phyloP scores from a whole-genome alignment of 2,329 filamentous ascomycete species.

The Fusarium ambrosium region DNA sequence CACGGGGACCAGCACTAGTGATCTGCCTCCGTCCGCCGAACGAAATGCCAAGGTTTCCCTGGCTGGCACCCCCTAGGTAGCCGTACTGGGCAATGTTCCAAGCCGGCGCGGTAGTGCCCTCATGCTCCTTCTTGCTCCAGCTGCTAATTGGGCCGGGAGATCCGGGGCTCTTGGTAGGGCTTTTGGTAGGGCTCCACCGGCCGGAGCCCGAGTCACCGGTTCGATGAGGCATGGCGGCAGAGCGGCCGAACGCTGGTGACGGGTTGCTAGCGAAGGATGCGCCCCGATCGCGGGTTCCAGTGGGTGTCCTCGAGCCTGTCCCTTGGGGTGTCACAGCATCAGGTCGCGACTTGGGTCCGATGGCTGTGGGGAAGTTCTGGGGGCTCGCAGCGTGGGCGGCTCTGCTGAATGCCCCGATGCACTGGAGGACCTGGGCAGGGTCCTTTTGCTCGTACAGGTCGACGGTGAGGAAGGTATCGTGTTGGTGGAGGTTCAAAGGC shows the following conservation, averaged over 20 bases:
- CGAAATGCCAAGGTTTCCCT: constrained; percentile 92
- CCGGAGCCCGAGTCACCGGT: constrained; percentile 69
- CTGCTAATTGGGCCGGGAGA: constrained; percentile 77
- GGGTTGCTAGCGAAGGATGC: constrained; percentile 71
- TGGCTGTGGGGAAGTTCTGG: constrained; percentile 77
- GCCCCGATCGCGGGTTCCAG: constrained; percentile 60
- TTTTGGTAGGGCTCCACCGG: constrained; percentile 73
- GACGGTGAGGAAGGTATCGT: constrained; percentile 97
- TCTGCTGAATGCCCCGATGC: constrained; percentile 90
- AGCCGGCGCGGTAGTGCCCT: constrained; percentile 84
- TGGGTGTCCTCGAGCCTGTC: constrained; percentile 69
- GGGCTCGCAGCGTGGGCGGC: constrained; percentile 83
- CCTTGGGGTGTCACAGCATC: constrained; percentile 74
- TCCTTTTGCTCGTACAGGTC: constrained; percentile 97
- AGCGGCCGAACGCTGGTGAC: constrained; percentile 63
- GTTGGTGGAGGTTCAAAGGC: constrained; percentile 88
- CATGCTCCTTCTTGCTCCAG: constrained; percentile 90
- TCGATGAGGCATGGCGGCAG: constrained; percentile 60
- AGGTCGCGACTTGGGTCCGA: constrained; percentile 78
- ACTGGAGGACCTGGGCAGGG: constrained; percentile 94
- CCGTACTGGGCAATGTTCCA: constrained; percentile 99
- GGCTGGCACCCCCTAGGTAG: constrained; percentile 97
- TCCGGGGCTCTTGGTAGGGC: constrained; percentile 58
- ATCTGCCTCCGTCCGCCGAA: constrained; percentile 95
- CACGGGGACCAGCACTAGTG: constrained; percentile 82